A percentile compares a stretch with the other conserved stretches of the same genome.
These are phyloP conservation scores for Malbranchea zuffiana DNA, from an alignment of 2,329 filamentous ascomycete species.

Conservation along the genomic window DNA sequence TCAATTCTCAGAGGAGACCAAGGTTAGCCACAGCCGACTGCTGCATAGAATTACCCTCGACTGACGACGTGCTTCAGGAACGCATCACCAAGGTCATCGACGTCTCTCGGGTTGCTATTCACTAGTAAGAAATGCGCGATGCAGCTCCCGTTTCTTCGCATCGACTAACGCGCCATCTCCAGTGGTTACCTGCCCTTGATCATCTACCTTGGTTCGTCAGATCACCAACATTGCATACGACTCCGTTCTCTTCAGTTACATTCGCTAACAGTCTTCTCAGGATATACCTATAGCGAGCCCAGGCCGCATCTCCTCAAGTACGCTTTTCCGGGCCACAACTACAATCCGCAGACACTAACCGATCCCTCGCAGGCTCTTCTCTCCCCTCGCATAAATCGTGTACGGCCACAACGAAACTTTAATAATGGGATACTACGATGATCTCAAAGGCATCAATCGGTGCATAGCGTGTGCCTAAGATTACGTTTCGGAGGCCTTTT, in stretches of 20 bases:
- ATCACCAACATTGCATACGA: neutral
- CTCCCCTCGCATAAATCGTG: slow-evolving; percentile 30
- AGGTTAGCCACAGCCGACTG: slow-evolving; percentile 47
- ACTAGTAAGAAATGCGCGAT: slow-evolving; percentile 58
- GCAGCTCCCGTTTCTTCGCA: neutral
- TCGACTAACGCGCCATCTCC: slow-evolving; percentile 11
- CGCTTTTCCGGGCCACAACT: slow-evolving; percentile 7
- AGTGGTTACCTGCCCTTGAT: slow-evolving; percentile 95
- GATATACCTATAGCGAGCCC: slow-evolving; percentile 89
- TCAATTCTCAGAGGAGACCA: slow-evolving; percentile 88
- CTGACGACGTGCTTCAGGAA: slow-evolving; percentile 50
- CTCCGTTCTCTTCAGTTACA: neutral
- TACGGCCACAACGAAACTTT: neutral
- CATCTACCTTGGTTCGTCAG: slow-evolving; percentile 73
- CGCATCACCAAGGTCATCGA: slow-evolving; percentile 96
- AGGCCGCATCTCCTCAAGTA: slow-evolving; percentile 69
- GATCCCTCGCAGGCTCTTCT: slow-evolving; percentile 28
- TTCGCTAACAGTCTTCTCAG: slow-evolving; percentile 37
- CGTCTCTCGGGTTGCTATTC: slow-evolving; percentile 81
- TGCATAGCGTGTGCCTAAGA: too few species aligned
- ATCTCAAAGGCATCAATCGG: too few species aligned
- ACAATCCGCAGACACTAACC: slow-evolving; percentile 6
- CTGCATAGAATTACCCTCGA: neutral
- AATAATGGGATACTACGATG: neutral
- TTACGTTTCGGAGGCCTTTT: too few species aligned